Evolutionary conservation across 345 rosid genomes (phyloP).

Genomic region (Syzygium oleosum): DNA sequence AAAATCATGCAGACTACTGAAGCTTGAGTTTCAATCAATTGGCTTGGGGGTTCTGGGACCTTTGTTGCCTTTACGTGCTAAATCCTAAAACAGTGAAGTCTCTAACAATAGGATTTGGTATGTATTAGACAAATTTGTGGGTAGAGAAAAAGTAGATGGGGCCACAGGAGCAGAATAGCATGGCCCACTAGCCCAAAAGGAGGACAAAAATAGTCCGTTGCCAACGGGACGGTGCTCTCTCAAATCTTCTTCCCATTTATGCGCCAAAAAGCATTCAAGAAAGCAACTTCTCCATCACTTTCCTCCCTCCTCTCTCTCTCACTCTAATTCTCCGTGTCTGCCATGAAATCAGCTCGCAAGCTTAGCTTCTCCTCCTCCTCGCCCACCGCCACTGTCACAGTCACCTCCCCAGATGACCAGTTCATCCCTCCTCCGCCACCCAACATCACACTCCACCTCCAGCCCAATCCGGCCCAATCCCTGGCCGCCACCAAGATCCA

Average conservation of each 20-base stretch:
- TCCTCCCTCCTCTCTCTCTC: slow-evolving; percentile 31
- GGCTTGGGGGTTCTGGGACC: not conserved
- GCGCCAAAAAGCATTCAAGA: slow-evolving; percentile 8
- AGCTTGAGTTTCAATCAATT: not conserved
- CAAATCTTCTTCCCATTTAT: not conserved
- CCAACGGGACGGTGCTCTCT: not conserved
- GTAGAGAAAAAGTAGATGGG: not conserved
- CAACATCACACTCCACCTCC: not conserved
- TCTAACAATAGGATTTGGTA: not conserved
- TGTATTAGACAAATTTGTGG: not conserved
- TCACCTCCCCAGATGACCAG: slow-evolving; percentile 15
- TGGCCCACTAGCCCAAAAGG: not conserved
- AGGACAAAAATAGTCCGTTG: not conserved
- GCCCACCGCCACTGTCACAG: slow-evolving; percentile 15
- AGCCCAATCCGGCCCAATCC: not conserved
- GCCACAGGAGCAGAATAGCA: not conserved
- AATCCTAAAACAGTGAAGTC: not conserved
- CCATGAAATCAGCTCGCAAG: not conserved
- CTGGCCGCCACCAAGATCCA: slow-evolving; percentile 63
- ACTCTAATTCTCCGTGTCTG: slow-evolving; percentile 6
- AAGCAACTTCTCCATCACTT: slow-evolving; percentile 3
- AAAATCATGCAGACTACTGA: not conserved
- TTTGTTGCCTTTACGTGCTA: not conserved
- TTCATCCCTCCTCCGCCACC: slow-evolving; percentile 9
- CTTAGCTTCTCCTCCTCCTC: slow-evolving; percentile 1